Evolutionary conservation across 192 early-diverging fungal genomes (phyloP), one percentile per base, ranked within the genome.

Genomic region (Mortierella claussenii): DNA sequence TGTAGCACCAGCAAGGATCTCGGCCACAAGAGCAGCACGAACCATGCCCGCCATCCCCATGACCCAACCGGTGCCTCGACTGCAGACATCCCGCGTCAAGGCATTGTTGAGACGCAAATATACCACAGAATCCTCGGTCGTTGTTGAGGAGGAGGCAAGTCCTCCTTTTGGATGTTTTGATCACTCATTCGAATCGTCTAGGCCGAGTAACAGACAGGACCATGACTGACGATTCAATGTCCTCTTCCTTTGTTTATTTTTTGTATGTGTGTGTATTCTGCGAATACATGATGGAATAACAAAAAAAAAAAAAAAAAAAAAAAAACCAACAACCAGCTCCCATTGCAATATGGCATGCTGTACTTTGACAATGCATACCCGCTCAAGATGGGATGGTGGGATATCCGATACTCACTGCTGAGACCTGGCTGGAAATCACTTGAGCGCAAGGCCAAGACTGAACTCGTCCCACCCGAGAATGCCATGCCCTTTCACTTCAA

Each of bases 401-500:
- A 76, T 56, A 28, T 67, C 31, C 73, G 73, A 1, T 76, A 76
- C 37, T 60, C 63, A 4, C 34, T 76, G 21, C 24, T 76, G 42
- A 54, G 34, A 30, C 73, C 73, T 12, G 73, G 73, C 5, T 76
- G 73, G 73, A 66, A 55, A 37, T 62, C 56, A n/a, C 65, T 76
- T 0, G 73, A 76, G 53, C 54, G 46, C 21, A 82, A 82, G 42
- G 53, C 78, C n/a, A 82, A 75, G 55, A 63, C 55, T 8, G 78
- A 79, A 42, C 55, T 78, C 30, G 62, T 82, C 7, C 80, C 85
- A 7, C 67, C 82, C 12, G 81, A 80, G 28, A 57, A 79, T n/a
- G 69, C 63, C 15, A 65, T 89, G 60, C 88, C 87, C 26, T 69
- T 74, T 53, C 53, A 82, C 3, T 87, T 87, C 60, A 65, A 70